Evolutionary conservation across 108 stramenopile genomes (phyloP).

Genomic region (Cyclostephanos invisitatus): DNA sequence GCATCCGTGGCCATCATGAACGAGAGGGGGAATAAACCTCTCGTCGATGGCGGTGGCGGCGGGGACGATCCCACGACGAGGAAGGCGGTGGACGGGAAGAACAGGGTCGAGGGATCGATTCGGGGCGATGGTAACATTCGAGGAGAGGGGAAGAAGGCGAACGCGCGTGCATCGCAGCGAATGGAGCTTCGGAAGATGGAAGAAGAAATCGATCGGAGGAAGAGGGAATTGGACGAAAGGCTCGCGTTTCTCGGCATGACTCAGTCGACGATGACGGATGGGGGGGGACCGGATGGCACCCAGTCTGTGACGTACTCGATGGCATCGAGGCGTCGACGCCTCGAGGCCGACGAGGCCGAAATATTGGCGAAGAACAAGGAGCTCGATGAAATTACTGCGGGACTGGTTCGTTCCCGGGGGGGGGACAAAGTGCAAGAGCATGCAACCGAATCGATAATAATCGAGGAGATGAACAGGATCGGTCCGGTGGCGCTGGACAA

Average conservation of each 20-base stretch:
- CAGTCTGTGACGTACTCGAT: slow-evolving; percentile 2
- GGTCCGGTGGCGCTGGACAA: no score
- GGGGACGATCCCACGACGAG: not conserved
- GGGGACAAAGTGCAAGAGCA: slow-evolving; percentile 4
- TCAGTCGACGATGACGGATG: not conserved
- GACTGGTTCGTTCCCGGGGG: slow-evolving; percentile 1
- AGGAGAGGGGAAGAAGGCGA: not conserved
- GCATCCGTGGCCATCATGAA: slow-evolving; percentile 34
- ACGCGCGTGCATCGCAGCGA: not conserved
- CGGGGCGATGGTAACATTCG: not conserved
- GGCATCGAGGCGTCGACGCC: slow-evolving; percentile 9
- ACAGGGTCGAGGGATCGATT: not conserved
- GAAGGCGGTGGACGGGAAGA: not conserved
- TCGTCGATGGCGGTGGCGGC: not conserved
- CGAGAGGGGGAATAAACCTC: not conserved
- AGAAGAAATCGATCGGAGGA: slow-evolving; percentile 1
- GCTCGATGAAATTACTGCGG: slow-evolving; percentile 8
- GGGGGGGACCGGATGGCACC: no score
- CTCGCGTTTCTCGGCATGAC: not conserved
- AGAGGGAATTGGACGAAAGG: not conserved
- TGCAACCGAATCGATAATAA: slow-evolving; percentile 5
- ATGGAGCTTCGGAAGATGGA: not conserved
- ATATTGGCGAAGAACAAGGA: not conserved
- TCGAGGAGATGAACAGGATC: not conserved
- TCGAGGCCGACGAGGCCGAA: not conserved